A percentile compares a stretch with the other conserved stretches of the same genome.
phyloP scores from a whole-genome alignment of 805 yeast species.

The Huiozyma sinensis region DNA sequence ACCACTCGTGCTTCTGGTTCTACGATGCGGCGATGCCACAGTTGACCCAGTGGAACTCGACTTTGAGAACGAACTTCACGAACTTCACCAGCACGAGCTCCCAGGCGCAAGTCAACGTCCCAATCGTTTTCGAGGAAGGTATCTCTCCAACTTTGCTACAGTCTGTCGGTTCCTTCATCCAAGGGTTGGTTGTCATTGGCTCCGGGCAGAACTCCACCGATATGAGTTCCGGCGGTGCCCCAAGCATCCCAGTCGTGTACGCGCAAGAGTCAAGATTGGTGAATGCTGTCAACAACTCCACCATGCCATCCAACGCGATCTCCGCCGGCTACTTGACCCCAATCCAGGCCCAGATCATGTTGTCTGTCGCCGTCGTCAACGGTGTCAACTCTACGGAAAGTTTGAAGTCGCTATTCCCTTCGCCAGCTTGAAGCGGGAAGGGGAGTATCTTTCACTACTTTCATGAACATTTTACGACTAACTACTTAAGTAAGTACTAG shows the following conservation, averaged over 20 bases:
- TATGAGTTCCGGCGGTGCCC: not conserved
- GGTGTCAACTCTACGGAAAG: slow-evolving; percentile 10
- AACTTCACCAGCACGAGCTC: slow-evolving; percentile 16
- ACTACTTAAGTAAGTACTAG: not conserved
- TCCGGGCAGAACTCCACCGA: slow-evolving; percentile 10
- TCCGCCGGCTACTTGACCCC: slow-evolving; percentile 26
- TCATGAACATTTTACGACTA: too few species aligned
- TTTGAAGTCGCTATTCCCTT: slow-evolving; percentile 11
- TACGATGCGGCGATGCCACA: slow-evolving; percentile 14
- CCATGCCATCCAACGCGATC: slow-evolving; percentile 17
- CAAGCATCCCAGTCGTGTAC: slow-evolving; percentile 3
- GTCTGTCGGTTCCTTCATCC: slow-evolving; percentile 10
- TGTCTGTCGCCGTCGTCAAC: slow-evolving; percentile 22
- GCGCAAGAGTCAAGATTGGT: slow-evolving; percentile 5
- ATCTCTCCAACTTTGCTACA: slow-evolving; percentile 9
- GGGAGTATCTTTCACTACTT: too few species aligned
- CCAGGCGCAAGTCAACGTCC: slow-evolving; percentile 12
- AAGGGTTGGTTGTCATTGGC: slow-evolving; percentile 20
- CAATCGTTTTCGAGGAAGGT: slow-evolving; percentile 21
- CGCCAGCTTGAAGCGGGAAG: not conserved
- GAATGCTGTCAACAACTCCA: slow-evolving; percentile 9
- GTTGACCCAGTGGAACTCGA: slow-evolving; percentile 11
- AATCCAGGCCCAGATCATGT: slow-evolving; percentile 23
- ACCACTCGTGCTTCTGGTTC: slow-evolving; percentile 15
- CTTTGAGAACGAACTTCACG: slow-evolving; percentile 13